Conservation (phyloP, 2,329 filamentous ascomycete species). For the Venturia oleaginea region DNA sequence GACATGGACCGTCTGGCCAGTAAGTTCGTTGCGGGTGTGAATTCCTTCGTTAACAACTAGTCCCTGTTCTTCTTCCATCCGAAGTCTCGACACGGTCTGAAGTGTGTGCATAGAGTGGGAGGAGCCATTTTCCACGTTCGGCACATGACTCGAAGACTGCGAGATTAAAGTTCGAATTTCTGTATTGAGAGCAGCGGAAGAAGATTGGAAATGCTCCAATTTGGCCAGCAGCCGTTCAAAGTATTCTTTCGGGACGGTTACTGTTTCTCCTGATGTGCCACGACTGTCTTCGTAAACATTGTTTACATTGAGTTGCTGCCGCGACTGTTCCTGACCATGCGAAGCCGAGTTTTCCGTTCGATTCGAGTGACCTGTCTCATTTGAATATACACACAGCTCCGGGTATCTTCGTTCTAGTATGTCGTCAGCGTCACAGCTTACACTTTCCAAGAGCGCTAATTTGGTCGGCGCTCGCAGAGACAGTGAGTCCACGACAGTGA, state of each 20-base stretch:
- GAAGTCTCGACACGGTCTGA: background rate
- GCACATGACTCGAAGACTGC: slow-evolving; percentile 14
- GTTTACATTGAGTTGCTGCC: background rate
- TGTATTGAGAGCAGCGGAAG: slow-evolving; percentile 4
- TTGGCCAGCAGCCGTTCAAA: slow-evolving; percentile 9
- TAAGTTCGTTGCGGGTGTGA: slow-evolving; percentile 50
- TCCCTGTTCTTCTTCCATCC: slow-evolving; percentile 11
- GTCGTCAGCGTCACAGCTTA: background rate
- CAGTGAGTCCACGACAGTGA: background rate
- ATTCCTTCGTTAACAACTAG: slow-evolving; percentile 42
- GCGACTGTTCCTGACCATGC: background rate
- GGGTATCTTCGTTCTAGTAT: slow-evolving; percentile 13
- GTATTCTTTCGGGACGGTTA: slow-evolving; percentile 12
- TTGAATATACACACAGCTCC: slow-evolving; percentile 12
- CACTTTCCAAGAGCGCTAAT: background rate
- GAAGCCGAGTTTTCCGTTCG: background rate
- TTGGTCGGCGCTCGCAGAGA: background rate
- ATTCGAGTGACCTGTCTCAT: background rate
- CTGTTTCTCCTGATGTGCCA: slow-evolving; percentile 1
- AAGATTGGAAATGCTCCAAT: slow-evolving; percentile 9
- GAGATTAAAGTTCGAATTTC: slow-evolving; percentile 11
- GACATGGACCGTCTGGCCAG: slow-evolving; percentile 52
- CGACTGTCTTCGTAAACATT: slow-evolving; percentile 1
- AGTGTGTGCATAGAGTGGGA: background rate
- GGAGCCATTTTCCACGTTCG: slow-evolving; percentile 21